phyloP scores from a whole-genome alignment of 441 rosid genomes.

The Arabidopsis hybrid region DNA sequence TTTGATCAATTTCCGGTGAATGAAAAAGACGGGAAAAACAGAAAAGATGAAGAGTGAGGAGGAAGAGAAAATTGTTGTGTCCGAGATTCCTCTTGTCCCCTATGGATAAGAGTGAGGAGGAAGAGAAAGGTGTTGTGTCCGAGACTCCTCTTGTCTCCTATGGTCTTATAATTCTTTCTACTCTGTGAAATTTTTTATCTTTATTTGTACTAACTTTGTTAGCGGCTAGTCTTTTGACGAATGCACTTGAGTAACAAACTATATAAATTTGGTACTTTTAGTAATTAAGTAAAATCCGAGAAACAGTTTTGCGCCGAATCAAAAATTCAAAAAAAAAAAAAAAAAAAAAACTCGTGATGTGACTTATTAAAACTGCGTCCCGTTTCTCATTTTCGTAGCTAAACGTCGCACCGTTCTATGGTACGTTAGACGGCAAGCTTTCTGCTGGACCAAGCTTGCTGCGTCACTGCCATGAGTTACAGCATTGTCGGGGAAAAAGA shows the following conservation, averaged over 20 bases:
- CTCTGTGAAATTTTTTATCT: background rate
- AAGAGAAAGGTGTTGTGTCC: too few species aligned
- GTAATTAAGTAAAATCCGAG: too few species aligned
- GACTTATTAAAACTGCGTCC: background rate
- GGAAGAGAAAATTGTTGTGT: too few species aligned
- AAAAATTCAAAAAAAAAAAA: too few species aligned
- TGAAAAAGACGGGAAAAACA: too few species aligned
- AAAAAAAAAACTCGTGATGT: background rate
- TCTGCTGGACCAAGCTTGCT: slow-evolving; percentile 18
- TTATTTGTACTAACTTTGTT: slow-evolving; percentile 9
- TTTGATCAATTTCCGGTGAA: too few species aligned
- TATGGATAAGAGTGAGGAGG: too few species aligned
- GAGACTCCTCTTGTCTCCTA: too few species aligned
- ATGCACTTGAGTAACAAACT: slow-evolving; percentile 28
- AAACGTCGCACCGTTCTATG: slow-evolving; percentile 18
- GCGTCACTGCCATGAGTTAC: slow-evolving; percentile 31
- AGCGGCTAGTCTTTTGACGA: slow-evolving; percentile 1
- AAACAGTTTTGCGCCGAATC: too few species aligned
- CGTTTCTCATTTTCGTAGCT: slow-evolving; percentile 7
- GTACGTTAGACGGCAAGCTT: slow-evolving; percentile 20
- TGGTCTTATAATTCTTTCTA: slow-evolving; percentile 18
- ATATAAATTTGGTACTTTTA: background rate
- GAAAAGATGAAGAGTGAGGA: too few species aligned
- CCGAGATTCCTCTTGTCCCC: too few species aligned
- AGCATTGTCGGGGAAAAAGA: slow-evolving; percentile 35